These are phyloP conservation scores for Podospora conica DNA, from an alignment of 495 filamentous ascomycete species.

Conservation along the genomic window DNA sequence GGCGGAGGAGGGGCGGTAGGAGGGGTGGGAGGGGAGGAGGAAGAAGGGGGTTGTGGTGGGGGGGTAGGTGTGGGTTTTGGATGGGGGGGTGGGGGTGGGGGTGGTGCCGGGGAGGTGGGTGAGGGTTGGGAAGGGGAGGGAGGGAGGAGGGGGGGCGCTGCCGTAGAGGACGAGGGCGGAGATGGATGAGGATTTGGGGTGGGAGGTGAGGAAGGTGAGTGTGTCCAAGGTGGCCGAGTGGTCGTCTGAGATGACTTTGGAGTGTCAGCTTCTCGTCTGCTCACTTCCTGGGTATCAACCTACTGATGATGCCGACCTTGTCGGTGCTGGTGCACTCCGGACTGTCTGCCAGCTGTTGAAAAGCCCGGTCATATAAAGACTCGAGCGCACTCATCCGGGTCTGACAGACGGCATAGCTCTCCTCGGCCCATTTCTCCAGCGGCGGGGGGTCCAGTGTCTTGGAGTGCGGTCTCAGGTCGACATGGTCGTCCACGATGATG, in stretches of 20 bases:
- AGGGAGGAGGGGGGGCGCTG: background rate
- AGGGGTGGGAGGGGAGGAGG: conserved; percentile 34
- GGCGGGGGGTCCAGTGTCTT: conserved; percentile 42
- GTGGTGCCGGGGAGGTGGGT: conserved; percentile 13
- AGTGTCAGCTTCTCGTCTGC: background rate
- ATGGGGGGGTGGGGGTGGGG: background rate
- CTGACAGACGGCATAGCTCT: conserved; percentile 49
- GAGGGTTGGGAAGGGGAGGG: conserved; percentile 6
- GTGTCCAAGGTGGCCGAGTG: background rate
- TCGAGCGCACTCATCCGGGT: conserved; percentile 10
- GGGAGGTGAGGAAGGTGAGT: background rate
- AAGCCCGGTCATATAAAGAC: background rate
- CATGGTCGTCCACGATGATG: conserved; percentile 25
- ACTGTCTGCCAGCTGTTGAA: conserved; percentile 14
- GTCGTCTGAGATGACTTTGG: background rate
- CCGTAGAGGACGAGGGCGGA: conserved; percentile 32
- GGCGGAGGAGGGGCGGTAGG: conserved; percentile 35
- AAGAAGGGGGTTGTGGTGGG: conserved; percentile 25
- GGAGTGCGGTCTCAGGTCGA: conserved; percentile 7
- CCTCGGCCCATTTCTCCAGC: conserved; percentile 54
- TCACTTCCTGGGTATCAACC: background rate
- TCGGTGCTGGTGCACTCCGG: conserved; percentile 24
- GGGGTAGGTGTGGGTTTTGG: conserved; percentile 28
- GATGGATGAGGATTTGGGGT: conserved; percentile 18
- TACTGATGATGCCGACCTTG: conserved; percentile 33